A percentile compares a stretch with the other conserved stretches of the same genome.
phyloP scores from a whole-genome alignment of 805 yeast species.

The Saccharomyces paradoxus region DNA sequence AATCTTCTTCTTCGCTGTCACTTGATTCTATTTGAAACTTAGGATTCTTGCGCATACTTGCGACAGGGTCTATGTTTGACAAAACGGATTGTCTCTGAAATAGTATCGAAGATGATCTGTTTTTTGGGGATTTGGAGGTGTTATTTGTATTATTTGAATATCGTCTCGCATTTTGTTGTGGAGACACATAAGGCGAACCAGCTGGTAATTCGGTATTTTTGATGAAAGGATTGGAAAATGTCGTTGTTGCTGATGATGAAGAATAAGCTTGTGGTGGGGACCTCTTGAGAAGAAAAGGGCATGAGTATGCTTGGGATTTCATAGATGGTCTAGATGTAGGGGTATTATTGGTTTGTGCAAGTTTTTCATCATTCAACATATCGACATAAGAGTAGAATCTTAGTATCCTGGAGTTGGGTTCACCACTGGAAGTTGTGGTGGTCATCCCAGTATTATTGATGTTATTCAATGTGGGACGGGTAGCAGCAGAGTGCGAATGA shows the following conservation, averaged over 20 bases:
- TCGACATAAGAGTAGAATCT: slow-evolving; percentile 74
- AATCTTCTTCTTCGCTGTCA: slow-evolving; percentile 22
- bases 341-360: slow-evolving; percentile 44
- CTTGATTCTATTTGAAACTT: slow-evolving; percentile 25
- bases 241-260: slow-evolving; percentile 11
- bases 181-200: slow-evolving; percentile 6
- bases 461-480: slow-evolving; percentile 14
- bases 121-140: slow-evolving; percentile 14
- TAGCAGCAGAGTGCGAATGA: slow-evolving; percentile 5
- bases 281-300: neutral
- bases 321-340: slow-evolving; percentile 45
- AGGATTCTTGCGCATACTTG: slow-evolving; percentile 2
- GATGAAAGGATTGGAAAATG: slow-evolving; percentile 19
- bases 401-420: slow-evolving; percentile 22
- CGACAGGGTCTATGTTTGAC: neutral
- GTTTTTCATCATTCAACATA: slow-evolving; percentile 56
- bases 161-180: slow-evolving; percentile 5
- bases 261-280: slow-evolving; percentile 4
- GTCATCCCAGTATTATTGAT: slow-evolving; percentile 1
- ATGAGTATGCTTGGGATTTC: slow-evolving; percentile 1
- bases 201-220: slow-evolving; percentile 5
- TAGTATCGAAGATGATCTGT: neutral
- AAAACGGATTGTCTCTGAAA: neutral
- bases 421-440: slow-evolving; percentile 1
- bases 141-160: slow-evolving; percentile 9